These are phyloP conservation scores for Obelidium mucronatum DNA, from an alignment of 192 early-diverging fungal species.

Conservation along the genomic window DNA sequence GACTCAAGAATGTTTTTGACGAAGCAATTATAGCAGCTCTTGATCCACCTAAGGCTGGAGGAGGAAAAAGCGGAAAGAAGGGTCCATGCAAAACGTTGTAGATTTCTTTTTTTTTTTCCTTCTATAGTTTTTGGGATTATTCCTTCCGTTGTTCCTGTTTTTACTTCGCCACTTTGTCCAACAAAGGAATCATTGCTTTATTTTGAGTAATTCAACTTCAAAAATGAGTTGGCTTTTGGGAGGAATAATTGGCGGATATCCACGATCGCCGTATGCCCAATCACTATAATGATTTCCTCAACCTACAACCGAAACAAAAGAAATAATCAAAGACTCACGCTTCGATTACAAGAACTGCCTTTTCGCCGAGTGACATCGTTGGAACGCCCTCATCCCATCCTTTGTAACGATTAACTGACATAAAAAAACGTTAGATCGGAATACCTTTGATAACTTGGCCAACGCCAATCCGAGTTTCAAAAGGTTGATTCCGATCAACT, in stretches of 20 bases:
- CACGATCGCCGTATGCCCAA: conserved; percentile 71
- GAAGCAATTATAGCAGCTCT: conserved; percentile 97
- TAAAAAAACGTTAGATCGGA: conserved; percentile 50
- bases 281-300: conserved; percentile 70
- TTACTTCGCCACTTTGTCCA: background rate
- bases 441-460: conserved; percentile 90
- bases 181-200: conserved; percentile 8
- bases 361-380: conserved; percentile 88
- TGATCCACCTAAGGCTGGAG: conserved; percentile 71
- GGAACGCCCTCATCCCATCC: conserved; percentile 89
- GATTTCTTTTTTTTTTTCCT: background rate
- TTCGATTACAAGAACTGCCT: conserved; percentile 82
- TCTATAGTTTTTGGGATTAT: background rate
- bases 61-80: conserved; percentile 3
- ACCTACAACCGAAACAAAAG: background rate
- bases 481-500: conserved; percentile 81
- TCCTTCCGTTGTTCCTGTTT: background rate
- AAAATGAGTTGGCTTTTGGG: conserved; percentile 67
- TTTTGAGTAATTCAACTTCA: conserved; percentile 63
- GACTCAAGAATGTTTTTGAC: conserved; percentile 96
- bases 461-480: conserved; percentile 87
- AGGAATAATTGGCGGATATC: conserved; percentile 61
- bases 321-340: conserved; percentile 54
- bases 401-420: background rate
- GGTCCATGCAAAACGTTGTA: conserved; percentile 26